These are phyloP conservation scores for Vaccinium darrowii DNA, from an alignment of 148 eudicot genomes.

Conservation along the genomic window DNA sequence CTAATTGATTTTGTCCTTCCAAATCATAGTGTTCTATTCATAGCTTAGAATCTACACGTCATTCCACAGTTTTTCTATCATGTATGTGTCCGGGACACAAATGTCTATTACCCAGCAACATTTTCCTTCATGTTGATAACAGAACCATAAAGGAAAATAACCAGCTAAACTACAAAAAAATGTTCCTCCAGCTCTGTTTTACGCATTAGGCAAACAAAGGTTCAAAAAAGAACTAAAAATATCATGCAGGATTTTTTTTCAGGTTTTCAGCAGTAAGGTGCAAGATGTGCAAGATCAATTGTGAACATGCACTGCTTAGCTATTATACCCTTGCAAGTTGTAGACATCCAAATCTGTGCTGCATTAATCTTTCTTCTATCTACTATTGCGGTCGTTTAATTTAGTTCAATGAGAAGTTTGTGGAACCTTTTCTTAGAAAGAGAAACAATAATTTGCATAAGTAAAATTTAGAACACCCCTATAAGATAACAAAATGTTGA, in stretches of 20 bases:
- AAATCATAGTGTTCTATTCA: background rate
- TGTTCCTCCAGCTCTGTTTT: background rate
- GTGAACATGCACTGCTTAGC: background rate
- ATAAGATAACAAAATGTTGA: background rate
- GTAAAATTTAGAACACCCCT: background rate
- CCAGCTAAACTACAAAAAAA: background rate
- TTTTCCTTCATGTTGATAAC: background rate
- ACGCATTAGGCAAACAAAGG: background rate
- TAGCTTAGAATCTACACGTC: background rate
- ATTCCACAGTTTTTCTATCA: background rate
- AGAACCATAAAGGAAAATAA: background rate
- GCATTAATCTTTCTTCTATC: background rate
- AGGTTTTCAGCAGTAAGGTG: background rate
- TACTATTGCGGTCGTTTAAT: background rate
- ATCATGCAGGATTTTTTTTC: background rate
- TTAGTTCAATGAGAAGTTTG: slow-evolving; percentile 4
- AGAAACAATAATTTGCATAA: background rate
- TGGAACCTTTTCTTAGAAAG: background rate
- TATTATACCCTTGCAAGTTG: background rate
- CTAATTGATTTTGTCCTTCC: background rate
- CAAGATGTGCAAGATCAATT: background rate
- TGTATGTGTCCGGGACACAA: background rate
- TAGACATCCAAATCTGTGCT: background rate
- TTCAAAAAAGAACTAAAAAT: background rate
- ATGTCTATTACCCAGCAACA: background rate